Percentiles rank a stretch among this genome's conserved stretches.
Conservation (phyloP, 2,329 filamentous ascomycete species). For the Fusarium subtropicale region DNA sequence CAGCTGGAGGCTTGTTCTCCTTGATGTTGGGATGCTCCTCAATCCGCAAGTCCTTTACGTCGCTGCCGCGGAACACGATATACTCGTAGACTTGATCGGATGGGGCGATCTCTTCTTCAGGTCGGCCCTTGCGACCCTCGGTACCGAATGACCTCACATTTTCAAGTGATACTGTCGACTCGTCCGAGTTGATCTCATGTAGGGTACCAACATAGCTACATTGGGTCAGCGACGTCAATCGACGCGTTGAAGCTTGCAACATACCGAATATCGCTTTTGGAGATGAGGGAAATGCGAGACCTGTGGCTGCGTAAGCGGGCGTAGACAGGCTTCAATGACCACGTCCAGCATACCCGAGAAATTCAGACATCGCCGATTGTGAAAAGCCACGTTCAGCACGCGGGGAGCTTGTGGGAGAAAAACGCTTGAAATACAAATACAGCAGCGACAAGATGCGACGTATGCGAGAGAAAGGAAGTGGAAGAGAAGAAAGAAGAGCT, state of each 20-base stretch:
- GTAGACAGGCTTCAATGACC: constrained; percentile 46
- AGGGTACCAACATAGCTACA: constrained; percentile 92
- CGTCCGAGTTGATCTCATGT: constrained; percentile 97
- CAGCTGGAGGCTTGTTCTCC: constrained; percentile 78
- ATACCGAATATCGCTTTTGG: constrained; percentile 96
- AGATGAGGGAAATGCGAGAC: constrained; percentile 95
- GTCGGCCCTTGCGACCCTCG: constrained; percentile 84
- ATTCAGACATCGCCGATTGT: constrained; percentile 66
- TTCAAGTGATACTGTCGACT: constrained; percentile 95
- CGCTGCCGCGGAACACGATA: constrained; percentile 97
- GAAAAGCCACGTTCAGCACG: constrained; percentile 57
- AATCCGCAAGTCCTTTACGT: constrained; percentile 97
- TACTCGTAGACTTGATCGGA: constrained; percentile 96
- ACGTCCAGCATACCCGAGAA: constrained; percentile 64
- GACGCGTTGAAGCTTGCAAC: constrained; percentile 48
- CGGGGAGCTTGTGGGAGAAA: constrained; percentile 49
- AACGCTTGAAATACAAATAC: constrained; percentile 40
- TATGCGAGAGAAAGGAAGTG: constrained; percentile 31
- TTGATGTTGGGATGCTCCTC: constrained; percentile 82
- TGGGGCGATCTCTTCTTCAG: constrained; percentile 83
- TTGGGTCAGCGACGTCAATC: constrained; percentile 50
- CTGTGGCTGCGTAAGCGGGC: constrained; percentile 61
- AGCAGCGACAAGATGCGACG: constrained; percentile 33
- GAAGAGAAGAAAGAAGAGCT: constrained; percentile 23
- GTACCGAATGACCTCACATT: constrained; percentile 96